A percentile compares a stretch with the other conserved stretches of the same genome.
These are phyloP conservation scores for Penicillium sp. DNA, from an alignment of 2,329 filamentous ascomycete genomes.

Conservation along the genomic window DNA sequence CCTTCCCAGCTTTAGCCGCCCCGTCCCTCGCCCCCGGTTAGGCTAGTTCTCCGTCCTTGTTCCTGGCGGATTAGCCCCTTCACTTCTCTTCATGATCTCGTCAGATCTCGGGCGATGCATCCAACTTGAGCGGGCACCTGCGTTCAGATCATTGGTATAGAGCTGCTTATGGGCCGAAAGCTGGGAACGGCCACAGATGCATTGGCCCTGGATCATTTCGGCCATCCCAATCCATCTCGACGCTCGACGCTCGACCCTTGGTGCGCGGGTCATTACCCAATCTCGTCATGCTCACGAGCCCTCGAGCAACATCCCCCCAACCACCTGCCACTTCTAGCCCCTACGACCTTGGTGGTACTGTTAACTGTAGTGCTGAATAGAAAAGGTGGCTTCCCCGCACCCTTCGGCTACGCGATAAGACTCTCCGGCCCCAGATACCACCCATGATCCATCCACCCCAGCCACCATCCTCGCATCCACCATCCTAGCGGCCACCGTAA, in stretches of 20 bases:
- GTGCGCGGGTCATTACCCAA: constrained; percentile 5
- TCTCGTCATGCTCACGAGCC: neutral
- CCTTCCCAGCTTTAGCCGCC: constrained; percentile 6
- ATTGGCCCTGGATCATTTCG: neutral
- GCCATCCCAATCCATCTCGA: neutral
- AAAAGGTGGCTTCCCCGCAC: constrained; percentile 16
- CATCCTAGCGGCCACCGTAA: neutral
- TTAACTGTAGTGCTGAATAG: neutral
- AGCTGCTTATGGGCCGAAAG: neutral
- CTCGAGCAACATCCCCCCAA: neutral
- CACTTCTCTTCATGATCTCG: neutral
- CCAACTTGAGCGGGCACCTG: neutral
- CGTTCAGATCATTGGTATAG: neutral
- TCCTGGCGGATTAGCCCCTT: constrained; percentile 2
- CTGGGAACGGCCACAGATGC: neutral
- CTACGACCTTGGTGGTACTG: neutral
- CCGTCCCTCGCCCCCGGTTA: constrained; percentile 6
- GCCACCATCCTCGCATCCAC: neutral
- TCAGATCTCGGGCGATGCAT: neutral
- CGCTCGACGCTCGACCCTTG: neutral
- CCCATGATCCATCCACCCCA: neutral
- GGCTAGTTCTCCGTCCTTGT: constrained; percentile 13
- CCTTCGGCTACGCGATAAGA: constrained; percentile 18
- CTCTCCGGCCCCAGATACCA: constrained; percentile 3
- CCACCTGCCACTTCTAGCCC: neutral